Evolutionary conservation across 2,329 filamentous ascomycete species (phyloP).

Genomic region (Juglanconis juglandina): DNA sequence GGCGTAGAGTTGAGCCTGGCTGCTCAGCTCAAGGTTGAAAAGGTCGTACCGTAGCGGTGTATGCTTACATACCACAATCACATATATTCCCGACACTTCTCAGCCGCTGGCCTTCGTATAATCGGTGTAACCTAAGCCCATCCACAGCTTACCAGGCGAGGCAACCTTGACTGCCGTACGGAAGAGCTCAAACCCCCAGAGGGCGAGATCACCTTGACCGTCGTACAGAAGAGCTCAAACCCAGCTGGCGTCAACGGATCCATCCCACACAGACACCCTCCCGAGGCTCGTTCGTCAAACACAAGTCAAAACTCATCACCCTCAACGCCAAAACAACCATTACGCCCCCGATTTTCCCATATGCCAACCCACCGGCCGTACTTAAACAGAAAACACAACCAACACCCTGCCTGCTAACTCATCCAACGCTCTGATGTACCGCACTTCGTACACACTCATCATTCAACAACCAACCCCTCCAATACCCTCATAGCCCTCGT

Average conservation of each 20-base stretch:
- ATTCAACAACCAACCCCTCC: slow-evolving; percentile 62
- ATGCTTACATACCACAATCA: too few species aligned
- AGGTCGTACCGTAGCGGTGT: too few species aligned
- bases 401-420: background rate
- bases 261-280: background rate
- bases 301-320: background rate
- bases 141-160: background rate
- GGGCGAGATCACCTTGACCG: background rate
- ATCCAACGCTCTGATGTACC: background rate
- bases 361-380: background rate
- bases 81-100: too few species aligned
- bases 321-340: background rate
- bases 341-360: too few species aligned
- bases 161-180: background rate
- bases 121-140: too few species aligned
- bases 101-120: background rate
- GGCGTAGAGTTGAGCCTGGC: too few species aligned
- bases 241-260: background rate
- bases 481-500: slow-evolving; percentile 72
- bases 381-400: background rate
- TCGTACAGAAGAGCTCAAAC: background rate
- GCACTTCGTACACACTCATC: background rate
- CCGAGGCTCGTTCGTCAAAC: background rate
- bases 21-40: too few species aligned
- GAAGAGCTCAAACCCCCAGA: background rate